A percentile compares a stretch with the other conserved stretches of the same genome.
phyloP scores from a whole-genome alignment of 2,329 filamentous ascomycete genomes.

The Paraphaeosphaeria sporulosa region DNA sequence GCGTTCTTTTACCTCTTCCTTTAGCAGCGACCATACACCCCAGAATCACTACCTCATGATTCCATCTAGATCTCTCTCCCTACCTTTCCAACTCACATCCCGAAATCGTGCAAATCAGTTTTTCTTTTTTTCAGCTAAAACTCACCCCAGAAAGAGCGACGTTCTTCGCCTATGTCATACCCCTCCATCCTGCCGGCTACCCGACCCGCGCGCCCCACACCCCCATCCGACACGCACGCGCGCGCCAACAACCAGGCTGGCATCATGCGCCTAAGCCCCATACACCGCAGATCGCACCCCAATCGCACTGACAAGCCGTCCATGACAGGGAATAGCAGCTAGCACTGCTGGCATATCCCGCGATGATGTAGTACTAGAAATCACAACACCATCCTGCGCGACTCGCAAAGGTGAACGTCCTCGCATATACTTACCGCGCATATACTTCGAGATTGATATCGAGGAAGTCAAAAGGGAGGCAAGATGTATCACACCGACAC shows the following conservation, averaged over 20 bases:
- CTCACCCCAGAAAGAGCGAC: neutral
- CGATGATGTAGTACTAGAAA: constrained; percentile 4
- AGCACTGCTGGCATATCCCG: neutral
- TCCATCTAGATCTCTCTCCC: no score
- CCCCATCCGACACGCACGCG: no score
- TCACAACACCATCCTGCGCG: no score
- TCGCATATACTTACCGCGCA: no score
- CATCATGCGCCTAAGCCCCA: neutral
- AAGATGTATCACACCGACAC: constrained; percentile 7
- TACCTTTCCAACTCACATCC: no score
- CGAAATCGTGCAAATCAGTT: neutral
- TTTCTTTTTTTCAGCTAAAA: neutral
- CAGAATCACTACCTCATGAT: no score
- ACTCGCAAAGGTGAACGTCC: no score
- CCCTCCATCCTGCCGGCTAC: neutral
- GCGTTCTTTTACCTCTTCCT: no score
- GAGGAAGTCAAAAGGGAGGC: neutral
- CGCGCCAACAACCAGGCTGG: neutral
- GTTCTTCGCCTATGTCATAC: neutral
- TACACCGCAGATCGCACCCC: neutral
- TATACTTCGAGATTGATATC: no score
- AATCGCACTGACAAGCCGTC: neutral
- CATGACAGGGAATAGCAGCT: neutral
- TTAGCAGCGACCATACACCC: no score
- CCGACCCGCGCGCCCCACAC: neutral